phyloP scores from a whole-genome alignment of 176 grass and related monocot genomes.

The Bolboschoenus planiculmis region DNA sequence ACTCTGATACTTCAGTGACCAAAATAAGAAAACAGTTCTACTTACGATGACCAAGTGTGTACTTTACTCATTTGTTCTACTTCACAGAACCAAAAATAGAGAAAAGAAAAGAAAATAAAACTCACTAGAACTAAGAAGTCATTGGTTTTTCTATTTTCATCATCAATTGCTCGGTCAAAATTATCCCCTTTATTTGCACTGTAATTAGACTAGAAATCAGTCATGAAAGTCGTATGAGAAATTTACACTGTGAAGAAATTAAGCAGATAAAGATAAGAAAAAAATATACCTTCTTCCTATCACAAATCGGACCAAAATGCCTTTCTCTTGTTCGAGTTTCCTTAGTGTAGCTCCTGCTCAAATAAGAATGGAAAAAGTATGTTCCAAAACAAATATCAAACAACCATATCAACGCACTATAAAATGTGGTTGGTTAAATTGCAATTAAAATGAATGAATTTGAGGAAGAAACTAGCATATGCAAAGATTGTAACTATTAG shows the following conservation, averaged over 20 bases:
- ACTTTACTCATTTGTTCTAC: background rate
- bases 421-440: background rate
- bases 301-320: constrained; percentile 78
- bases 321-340: constrained; percentile 89
- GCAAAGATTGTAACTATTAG: background rate
- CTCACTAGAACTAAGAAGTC: constrained; percentile 90
- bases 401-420: background rate
- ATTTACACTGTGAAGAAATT: constrained; percentile 11
- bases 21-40: background rate
- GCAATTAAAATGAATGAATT: background rate
- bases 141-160: constrained; percentile 75
- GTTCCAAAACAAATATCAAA: constrained; percentile 13
- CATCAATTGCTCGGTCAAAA: constrained; percentile 75
- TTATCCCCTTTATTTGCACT: constrained; percentile 78
- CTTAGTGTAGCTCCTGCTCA: constrained; percentile 76
- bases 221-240: constrained; percentile 22
- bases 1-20: background rate
- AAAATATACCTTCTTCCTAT: constrained; percentile 86
- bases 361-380: constrained; percentile 21
- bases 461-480: background rate
- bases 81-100: background rate
- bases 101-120: constrained; percentile 17
- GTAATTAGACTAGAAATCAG: constrained; percentile 32
- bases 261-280: background rate
- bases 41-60: background rate